phyloP scores from a whole-genome alignment of 139 green algal species.

The Protoeuglena noctilucae region DNA sequence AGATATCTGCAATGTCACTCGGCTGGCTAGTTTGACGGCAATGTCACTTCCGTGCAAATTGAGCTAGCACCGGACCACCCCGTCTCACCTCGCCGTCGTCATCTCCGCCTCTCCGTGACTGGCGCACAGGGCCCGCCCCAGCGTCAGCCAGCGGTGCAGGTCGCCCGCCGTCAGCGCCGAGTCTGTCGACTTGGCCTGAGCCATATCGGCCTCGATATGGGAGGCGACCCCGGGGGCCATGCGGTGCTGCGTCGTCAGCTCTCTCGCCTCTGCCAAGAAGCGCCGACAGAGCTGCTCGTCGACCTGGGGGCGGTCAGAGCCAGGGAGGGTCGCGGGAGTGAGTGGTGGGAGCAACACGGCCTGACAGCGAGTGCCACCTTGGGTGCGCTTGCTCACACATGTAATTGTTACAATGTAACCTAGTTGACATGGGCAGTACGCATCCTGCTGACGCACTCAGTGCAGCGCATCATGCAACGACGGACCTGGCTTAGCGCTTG shows the following conservation, averaged over 20 bases:
- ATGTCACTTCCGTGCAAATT: too few relatives aligned
- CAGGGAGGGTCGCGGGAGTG: constrained; percentile 3
- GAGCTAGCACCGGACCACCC: too few relatives aligned
- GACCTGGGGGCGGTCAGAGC: neutral
- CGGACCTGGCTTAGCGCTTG: neutral
- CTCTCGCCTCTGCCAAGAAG: neutral
- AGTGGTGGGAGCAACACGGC: neutral
- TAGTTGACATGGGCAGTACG: neutral
- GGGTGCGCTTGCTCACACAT: neutral
- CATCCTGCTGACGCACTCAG: neutral
- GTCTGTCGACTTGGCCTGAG: constrained; percentile 12
- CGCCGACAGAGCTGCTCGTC: neutral
- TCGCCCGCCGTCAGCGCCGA: constrained; percentile 1
- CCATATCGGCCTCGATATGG: constrained; percentile 13
- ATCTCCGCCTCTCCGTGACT: constrained; percentile 22
- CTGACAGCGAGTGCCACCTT: neutral
- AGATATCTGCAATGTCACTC: too few relatives aligned
- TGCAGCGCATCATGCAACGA: neutral
- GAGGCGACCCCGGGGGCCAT: neutral
- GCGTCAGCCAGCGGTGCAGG: constrained; percentile 26
- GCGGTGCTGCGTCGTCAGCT: neutral
- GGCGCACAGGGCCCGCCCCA: constrained; percentile 8
- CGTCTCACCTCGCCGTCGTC: constrained; percentile 16
- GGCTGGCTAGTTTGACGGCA: too few relatives aligned
- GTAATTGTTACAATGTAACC: neutral